Evolutionary conservation across 75 land plant genomes (phyloP).

Genomic region (Picea sitchensis): DNA sequence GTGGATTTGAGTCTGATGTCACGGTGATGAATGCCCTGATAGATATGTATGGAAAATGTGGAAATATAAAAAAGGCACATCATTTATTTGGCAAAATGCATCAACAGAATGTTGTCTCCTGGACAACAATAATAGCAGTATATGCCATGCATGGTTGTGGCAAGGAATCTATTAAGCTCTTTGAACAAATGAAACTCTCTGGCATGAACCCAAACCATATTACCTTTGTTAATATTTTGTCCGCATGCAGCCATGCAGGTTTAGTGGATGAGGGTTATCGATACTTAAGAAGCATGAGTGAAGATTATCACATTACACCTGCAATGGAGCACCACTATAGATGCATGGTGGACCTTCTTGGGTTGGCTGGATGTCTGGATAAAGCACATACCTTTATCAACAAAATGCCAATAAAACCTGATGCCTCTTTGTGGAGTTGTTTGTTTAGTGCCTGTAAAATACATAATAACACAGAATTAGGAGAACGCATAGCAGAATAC

Average conservation of each 20-base stretch:
- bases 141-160: constrained; percentile 40
- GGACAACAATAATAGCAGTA: constrained; percentile 50
- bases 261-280: constrained; percentile 30
- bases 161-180: constrained; percentile 20
- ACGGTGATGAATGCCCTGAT: constrained; percentile 42
- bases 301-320: constrained; percentile 19
- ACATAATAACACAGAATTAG: constrained; percentile 28
- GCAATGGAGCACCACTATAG: constrained; percentile 50
- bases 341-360: constrained; percentile 50
- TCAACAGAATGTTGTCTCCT: constrained; percentile 35
- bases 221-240: constrained; percentile 41
- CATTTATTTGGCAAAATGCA: constrained; percentile 33
- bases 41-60: constrained; percentile 58
- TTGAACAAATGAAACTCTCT: constrained; percentile 32
- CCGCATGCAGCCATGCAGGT: constrained; percentile 53
- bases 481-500: constrained; percentile 15
- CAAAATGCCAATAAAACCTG: constrained; percentile 22
- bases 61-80: constrained; percentile 34
- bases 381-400: constrained; percentile 31
- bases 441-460: constrained; percentile 45
- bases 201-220: constrained; percentile 35
- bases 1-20: constrained; percentile 11
- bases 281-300: constrained; percentile 25
- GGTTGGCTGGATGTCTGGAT: constrained; percentile 36
- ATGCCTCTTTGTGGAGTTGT: constrained; percentile 41